Evolutionary conservation across 345 rosid species (phyloP), one percentile per base, ranked within the genome.

Genomic region (Reutealis trisperma): DNA sequence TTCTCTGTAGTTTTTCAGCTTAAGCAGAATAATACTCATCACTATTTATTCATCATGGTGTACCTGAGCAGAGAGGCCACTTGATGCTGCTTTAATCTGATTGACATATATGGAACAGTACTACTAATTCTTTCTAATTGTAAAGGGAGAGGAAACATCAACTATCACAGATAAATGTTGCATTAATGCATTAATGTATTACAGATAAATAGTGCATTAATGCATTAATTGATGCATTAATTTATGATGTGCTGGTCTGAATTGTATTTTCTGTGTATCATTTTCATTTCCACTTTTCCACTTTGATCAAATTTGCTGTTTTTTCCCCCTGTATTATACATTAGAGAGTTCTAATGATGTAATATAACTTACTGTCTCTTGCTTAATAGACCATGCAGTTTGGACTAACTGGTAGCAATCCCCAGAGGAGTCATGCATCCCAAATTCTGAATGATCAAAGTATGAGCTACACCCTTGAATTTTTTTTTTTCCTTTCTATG

Each of bases 381-480:
- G 41, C 19, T 83, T 9, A 67, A 77, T 75, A 64, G 25, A 13
- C 66, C 63, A n/a, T 84, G 89, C 94, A 93, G 91, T 88, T 47
- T 85, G 97, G 94, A 83, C 84, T 93, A 84, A 30, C 94, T 61
- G 94, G 93, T 78, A 77, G 79, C 76, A 96, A 88, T 85, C 54
- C 92, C 4, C 98, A 96, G 79, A 81, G 97, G 80, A 83, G 79
- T 69, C 98, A 87, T 65, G 75, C 93, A 63, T 87, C 98, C 45
- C 94, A 92, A 79, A 85, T 91, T 67, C 83, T 90, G 79, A 90
- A 81, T 64, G 98, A 96, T 77, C 97, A 91, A 78, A 89, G 97
- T 91, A 91, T 51, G 90, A 41, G 75, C 57, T 61, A 8, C 52
- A 32, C 11, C 27, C 64, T 37, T 62, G n/a, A n/a, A n/a, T n/a